Percentiles rank a stretch among this genome's conserved stretches.
These are phyloP conservation scores for Umbelopsis vinacea DNA, from an alignment of 192 early-diverging fungal genomes.

Conservation along the genomic window DNA sequence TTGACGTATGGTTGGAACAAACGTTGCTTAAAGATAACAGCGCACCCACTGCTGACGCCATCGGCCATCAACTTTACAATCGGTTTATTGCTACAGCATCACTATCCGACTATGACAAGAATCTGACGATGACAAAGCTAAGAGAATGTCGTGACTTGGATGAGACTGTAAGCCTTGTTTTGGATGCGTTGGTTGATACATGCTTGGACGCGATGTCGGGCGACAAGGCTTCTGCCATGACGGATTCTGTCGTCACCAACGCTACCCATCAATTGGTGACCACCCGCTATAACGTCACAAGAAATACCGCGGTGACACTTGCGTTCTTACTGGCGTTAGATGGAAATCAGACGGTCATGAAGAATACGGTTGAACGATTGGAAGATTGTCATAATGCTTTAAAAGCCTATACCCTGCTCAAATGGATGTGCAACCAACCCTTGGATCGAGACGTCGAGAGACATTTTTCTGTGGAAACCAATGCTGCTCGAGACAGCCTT, in stretches of 20 bases:
- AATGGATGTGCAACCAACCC: background rate
- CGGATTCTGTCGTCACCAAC: background rate
- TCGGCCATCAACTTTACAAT: constrained; percentile 15
- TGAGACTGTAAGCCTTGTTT: background rate
- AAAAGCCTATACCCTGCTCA: constrained; percentile 4
- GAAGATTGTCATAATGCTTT: background rate
- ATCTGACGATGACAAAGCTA: background rate
- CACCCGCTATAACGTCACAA: background rate
- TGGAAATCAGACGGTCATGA: constrained; percentile 10
- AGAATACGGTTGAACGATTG: background rate
- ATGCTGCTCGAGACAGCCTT: background rate
- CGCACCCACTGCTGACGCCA: background rate
- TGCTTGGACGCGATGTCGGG: background rate
- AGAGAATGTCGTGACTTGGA: background rate
- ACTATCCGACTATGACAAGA: background rate
- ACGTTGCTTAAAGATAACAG: background rate
- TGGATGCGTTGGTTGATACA: background rate
- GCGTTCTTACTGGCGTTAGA: background rate
- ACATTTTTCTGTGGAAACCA: background rate
- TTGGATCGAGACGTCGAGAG: background rate
- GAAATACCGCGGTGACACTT: background rate
- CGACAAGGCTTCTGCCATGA: background rate
- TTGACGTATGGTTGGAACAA: constrained; percentile 1
- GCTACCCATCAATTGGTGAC: background rate
- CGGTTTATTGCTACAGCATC: background rate